Base-by-base conservation (phyloP, 179 eudicot genomes). In the Silene noctiflora region DNA sequence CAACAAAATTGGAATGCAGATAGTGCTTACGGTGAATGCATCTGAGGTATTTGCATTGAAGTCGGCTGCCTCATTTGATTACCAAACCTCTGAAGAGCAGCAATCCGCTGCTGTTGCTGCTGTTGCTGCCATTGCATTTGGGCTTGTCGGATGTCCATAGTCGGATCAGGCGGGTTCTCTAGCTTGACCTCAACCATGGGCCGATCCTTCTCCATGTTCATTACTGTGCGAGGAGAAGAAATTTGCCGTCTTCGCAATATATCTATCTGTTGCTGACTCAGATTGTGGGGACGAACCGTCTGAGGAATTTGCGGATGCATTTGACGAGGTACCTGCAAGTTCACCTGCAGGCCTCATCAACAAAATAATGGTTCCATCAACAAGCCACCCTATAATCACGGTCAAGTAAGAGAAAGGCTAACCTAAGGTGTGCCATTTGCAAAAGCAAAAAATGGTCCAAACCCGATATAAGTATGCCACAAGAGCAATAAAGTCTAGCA, bases 161-260 rank as follows among this genome's bases (percentile, higher is more conserved):
- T 91, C 70, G 86, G 76, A 69, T 95, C 99, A 2, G 96, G 70
- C 10, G 87, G 90, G 80, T 89, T 87, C 82, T 95, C 99, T 73
- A 87, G 75, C 90, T 95, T 95, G 56, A 95, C 99, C 84, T 95
- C 89, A 74, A 88, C 87, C 82, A 95, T 69, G 71, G 99, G 87
- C 61, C 93, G 87, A 48, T 84, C 89, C 62, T 87, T 93, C 67
- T 91, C 94, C 80, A 86, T 81, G 77, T 58, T 91, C 91, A 87
- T 86, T 21, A 71, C 82, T 66, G 93, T 87, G 39, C 91, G 91
- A 61, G 91, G 87, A 31, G 96, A 78, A 42, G 88, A n/a, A 71
- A 79, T 85, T 72, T 84, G 90, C 27, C 86, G 87, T 67, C 89
- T 84, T 19, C 89, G 84, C 81, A 89, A 77, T 77, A 86, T 87